These are phyloP conservation scores for Podaxis rugospora DNA, from an alignment of 768 basidiomycete genomes.

Conservation along the genomic window DNA sequence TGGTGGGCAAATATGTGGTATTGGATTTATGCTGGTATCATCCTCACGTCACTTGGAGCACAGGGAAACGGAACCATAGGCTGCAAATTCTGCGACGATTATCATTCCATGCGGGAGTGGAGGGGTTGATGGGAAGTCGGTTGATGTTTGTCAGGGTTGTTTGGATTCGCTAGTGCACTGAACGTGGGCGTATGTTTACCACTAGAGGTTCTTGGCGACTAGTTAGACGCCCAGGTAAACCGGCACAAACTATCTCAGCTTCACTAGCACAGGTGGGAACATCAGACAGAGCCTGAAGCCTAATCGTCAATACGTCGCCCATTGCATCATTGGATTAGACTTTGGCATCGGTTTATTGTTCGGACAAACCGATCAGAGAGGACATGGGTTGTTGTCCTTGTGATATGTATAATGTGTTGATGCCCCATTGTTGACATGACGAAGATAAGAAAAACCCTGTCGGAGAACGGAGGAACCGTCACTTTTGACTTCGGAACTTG, in stretches of 20 bases:
- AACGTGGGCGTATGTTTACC: not conserved
- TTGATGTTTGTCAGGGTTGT: no score
- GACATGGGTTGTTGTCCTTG: not conserved
- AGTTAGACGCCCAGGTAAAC: no score
- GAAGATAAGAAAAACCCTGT: not conserved
- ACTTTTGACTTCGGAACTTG: not conserved
- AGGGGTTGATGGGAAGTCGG: no score
- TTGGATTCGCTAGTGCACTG: not conserved
- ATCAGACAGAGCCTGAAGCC: no score
- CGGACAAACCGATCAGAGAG: not conserved
- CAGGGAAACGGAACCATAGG: not conserved
- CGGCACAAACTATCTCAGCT: no score
- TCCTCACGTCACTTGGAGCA: not conserved
- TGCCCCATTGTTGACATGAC: no score
- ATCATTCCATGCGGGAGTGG: not conserved
- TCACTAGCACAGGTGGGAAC: no score
- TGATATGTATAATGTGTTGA: no score
- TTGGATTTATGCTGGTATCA: not conserved
- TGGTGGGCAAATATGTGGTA: not conserved
- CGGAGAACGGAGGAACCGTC: not conserved
- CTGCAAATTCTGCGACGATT: not conserved
- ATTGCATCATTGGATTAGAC: no score
- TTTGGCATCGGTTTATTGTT: not conserved
- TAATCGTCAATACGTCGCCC: no score
- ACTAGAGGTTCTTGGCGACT: not conserved